Conservation (phyloP, 441 rosid species). For the Corymbia calophylla region DNA sequence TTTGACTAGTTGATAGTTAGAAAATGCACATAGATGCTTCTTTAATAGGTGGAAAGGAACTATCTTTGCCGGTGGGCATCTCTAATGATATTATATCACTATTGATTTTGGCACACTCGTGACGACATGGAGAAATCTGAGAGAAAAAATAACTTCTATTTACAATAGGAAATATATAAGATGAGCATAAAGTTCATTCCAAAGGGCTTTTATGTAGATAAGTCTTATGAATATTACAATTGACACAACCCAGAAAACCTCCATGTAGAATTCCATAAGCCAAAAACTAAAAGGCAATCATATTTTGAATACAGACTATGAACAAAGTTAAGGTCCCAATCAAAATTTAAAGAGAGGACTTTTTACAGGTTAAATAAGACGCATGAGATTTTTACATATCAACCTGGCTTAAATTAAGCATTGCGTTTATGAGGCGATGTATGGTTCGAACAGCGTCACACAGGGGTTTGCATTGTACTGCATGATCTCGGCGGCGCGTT, state of each 20-base stretch:
- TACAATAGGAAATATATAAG: background rate
- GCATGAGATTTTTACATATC: background rate
- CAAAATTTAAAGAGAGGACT: background rate
- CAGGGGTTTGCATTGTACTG: constrained; percentile 72
- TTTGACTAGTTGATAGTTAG: background rate
- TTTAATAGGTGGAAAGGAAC: background rate
- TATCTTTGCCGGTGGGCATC: background rate
- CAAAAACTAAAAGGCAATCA: background rate
- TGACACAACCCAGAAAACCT: background rate
- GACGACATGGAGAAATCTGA: background rate
- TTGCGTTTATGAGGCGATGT: constrained; percentile 13
- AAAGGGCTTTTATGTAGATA: background rate
- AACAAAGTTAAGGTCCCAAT: background rate
- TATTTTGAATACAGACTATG: background rate
- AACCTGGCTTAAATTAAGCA: background rate
- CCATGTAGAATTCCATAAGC: background rate
- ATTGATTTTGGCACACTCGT: background rate
- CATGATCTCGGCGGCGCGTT: constrained; percentile 84
- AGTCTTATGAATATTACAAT: background rate
- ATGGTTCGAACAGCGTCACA: constrained; percentile 57
- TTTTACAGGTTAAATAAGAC: background rate
- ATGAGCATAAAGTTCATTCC: background rate
- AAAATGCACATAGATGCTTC: background rate
- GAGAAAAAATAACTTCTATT: background rate
- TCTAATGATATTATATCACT: background rate